phyloP scores from a whole-genome alignment of 768 basidiomycete species.

The Russula virescens region DNA sequence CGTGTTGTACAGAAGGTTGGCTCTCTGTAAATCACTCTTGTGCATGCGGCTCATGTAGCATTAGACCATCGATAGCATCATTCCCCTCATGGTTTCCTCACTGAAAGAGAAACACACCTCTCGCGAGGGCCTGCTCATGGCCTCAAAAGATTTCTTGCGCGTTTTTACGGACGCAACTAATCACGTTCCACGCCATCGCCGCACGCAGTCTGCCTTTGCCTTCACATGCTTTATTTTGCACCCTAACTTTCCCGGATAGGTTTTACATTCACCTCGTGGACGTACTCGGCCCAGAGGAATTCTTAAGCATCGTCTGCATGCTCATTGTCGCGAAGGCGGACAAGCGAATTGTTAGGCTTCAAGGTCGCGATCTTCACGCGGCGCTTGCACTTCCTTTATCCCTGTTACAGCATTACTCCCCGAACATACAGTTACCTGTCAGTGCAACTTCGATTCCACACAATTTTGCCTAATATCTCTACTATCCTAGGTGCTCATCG shows the following conservation, averaged over 20 bases:
- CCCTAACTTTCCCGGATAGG: conserved; percentile 35
- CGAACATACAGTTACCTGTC: conserved; percentile 48
- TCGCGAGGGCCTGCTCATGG: conserved; percentile 57
- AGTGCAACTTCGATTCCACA: conserved; percentile 24
- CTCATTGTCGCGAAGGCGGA: conserved; percentile 76
- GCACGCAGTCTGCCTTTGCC: conserved; percentile 58
- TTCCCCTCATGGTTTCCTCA: conserved; percentile 87
- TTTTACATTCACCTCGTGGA: conserved; percentile 88
- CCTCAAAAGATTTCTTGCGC: conserved; percentile 73
- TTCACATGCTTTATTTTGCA: background rate
- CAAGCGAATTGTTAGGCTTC: conserved; percentile 62
- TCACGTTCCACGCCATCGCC: conserved; percentile 89
- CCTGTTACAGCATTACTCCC: conserved; percentile 51
- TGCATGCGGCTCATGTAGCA: background rate
- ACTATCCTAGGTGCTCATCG: conserved; percentile 47
- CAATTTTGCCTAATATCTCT: background rate
- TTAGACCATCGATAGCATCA: conserved; percentile 88
- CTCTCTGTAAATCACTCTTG: background rate
- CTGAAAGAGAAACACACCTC: conserved; percentile 52
- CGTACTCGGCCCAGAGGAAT: conserved; percentile 72
- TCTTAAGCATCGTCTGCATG: conserved; percentile 77
- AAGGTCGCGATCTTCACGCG: conserved; percentile 49
- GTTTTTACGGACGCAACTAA: conserved; percentile 92
- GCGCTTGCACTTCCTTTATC: conserved; percentile 63
- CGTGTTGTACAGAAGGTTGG: conserved; percentile 86